A percentile compares a stretch with the other conserved stretches of the same genome.
These are phyloP conservation scores for Przewalskia tangutica DNA, from an alignment of 257 asterid genomes.

Conservation along the genomic window DNA sequence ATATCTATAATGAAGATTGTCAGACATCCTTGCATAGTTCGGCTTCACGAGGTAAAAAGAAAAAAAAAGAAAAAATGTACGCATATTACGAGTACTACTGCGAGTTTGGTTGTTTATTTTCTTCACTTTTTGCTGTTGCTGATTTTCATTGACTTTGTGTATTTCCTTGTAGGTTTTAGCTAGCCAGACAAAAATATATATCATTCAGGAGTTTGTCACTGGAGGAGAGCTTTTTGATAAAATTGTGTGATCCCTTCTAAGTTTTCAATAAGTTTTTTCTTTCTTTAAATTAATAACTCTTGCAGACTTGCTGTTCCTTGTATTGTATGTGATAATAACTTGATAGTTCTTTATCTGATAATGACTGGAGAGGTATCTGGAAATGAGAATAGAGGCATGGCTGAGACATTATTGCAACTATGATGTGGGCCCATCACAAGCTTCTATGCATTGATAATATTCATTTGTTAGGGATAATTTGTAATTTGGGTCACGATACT, in stretches of 20 bases:
- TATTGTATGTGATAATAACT: not conserved
- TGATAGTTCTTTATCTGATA: not conserved
- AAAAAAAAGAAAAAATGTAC: not conserved
- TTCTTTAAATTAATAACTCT: not conserved
- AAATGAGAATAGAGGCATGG: not conserved
- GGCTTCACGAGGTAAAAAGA: constrained; percentile 70
- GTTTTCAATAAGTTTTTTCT: not conserved
- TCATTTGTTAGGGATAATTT: not conserved
- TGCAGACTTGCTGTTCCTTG: not conserved
- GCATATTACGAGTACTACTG: not conserved
- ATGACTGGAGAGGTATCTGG: not conserved
- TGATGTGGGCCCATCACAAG: not conserved
- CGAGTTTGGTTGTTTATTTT: not conserved
- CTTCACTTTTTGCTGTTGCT: not conserved
- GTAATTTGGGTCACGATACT: not conserved
- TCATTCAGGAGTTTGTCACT: constrained; percentile 75
- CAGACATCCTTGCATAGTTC: constrained; percentile 73
- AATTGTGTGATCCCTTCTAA: constrained; percentile 43
- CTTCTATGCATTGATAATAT: not conserved
- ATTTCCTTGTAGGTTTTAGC: constrained; percentile 56
- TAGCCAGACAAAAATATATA: constrained; percentile 60
- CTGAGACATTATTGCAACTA: not conserved
- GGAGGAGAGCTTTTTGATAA: constrained; percentile 91
- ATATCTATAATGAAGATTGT: constrained; percentile 91
- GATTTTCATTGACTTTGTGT: not conserved